These are phyloP conservation scores for Ceratocystis diversiconidia DNA, from an alignment of 2,329 filamentous ascomycete genomes.

Conservation along the genomic window DNA sequence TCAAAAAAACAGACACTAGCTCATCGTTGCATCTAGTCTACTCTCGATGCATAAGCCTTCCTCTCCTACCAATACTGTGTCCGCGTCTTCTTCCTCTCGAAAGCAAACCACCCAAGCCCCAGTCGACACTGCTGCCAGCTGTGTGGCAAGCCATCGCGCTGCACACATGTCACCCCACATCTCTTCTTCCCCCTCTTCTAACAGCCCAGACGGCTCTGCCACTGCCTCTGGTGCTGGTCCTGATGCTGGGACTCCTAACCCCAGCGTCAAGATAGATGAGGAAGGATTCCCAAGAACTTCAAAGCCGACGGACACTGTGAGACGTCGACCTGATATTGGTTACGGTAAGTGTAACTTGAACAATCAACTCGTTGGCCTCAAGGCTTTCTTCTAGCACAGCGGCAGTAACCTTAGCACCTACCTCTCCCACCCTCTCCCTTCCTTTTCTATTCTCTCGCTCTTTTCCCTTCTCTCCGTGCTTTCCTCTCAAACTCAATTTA, in stretches of 20 bases:
- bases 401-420: conserved; percentile 7
- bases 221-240: background rate
- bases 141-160: background rate
- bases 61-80: background rate
- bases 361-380: background rate
- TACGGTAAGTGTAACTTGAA: conserved; percentile 36
- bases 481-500: background rate
- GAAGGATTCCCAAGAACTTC: conserved; percentile 39
- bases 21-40: background rate
- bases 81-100: background rate
- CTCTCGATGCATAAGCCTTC: background rate
- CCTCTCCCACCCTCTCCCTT: conserved; percentile 2
- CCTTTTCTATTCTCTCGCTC: background rate
- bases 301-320: conserved; percentile 46
- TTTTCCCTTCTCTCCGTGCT: background rate
- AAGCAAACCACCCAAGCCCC: background rate
- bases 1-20: background rate
- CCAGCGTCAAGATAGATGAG: conserved; percentile 21
- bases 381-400: background rate
- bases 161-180: background rate
- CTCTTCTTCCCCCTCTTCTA: background rate
- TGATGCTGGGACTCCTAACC: background rate
- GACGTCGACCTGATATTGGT: conserved; percentile 39
- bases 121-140: background rate
- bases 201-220: background rate